Base-by-base conservation (phyloP, 148 eudicot species). In the Rhododendron williamsianum region DNA sequence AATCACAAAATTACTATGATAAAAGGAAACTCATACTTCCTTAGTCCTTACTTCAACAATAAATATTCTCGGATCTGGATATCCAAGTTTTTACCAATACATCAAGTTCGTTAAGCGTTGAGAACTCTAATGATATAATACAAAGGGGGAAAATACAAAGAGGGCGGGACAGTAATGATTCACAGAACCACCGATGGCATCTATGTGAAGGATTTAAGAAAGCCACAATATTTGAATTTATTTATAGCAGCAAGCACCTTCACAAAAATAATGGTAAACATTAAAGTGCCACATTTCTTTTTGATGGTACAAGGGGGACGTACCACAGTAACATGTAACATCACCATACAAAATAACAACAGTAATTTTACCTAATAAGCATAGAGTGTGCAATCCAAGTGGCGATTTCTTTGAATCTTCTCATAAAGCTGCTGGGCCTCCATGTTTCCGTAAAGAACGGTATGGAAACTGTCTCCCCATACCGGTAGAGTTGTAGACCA, bases 361-460 rank as follows among this genome's bases (percentile, higher is more conserved):
- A 18, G 11, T 9, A 76, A 56, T 3, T 82, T 81, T 88, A 97
- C 99, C 99, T 89, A 97, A 92, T 90, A 97, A 92, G 87, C 98
- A 97, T 35, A 95, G 94, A 12, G 99, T 95, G 87, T 97, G 99
- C 23, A 95, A 87, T 85, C 98, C 98, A 87, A 95, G 94, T 33
- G 71, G 48, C 92, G 90, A 77, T 95, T 95, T 86, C 91, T 90
- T 87, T 93, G 90, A 71, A 97, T 97, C 89, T 94, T 97, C 86
- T 92, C 96, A 67, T 97, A 95, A 82, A 97, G 89, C 98, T 97
- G 83, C 94, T 94, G 15, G 98, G 99, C 85, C 94, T 93, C 98
- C 98, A 97, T 58, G 96, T 93, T 45, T 95, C 99, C 0, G 99
- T 97, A 86, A 97, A 97, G 85, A 97, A 97, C 0, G 98, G 98